Percentiles rank a stretch among this genome's conserved stretches.
Conservation (phyloP, 306 rosid species). For the Malus orientalis region DNA sequence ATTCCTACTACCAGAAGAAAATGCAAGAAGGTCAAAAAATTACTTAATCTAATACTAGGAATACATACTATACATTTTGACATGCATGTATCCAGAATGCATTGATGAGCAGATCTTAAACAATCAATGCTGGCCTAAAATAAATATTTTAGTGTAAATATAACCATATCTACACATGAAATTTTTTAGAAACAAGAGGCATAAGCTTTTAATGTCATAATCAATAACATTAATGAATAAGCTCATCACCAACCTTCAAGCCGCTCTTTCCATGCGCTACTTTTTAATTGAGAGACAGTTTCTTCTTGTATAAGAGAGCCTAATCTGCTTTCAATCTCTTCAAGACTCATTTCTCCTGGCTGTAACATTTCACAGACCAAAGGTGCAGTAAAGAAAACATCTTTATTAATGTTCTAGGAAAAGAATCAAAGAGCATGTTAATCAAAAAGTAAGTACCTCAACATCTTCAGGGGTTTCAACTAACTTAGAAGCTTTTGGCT, state of each 20-base stretch:
- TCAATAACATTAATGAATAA: background rate
- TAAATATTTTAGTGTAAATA: background rate
- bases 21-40: background rate
- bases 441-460: slow-evolving; percentile 49
- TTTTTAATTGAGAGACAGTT: slow-evolving; percentile 69
- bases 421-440: slow-evolving; percentile 4
- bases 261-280: slow-evolving; percentile 92
- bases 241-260: slow-evolving; percentile 66
- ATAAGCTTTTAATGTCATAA: background rate
- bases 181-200: background rate
- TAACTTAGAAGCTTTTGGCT: slow-evolving; percentile 44
- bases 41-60: background rate
- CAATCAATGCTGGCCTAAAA: background rate
- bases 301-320: slow-evolving; percentile 78
- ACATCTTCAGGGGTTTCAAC: slow-evolving; percentile 76
- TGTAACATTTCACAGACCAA: slow-evolving; percentile 23
- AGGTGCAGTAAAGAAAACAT: background rate
- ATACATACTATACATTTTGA: background rate
- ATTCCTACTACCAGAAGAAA: background rate
- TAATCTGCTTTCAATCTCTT: slow-evolving; percentile 87
- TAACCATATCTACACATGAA: background rate
- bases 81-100: background rate
- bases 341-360: slow-evolving; percentile 96
- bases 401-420: background rate
- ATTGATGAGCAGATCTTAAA: background rate